Conservation (phyloP, 352 stramenopile genomes). For the Aphanomyces cochlioides region DNA sequence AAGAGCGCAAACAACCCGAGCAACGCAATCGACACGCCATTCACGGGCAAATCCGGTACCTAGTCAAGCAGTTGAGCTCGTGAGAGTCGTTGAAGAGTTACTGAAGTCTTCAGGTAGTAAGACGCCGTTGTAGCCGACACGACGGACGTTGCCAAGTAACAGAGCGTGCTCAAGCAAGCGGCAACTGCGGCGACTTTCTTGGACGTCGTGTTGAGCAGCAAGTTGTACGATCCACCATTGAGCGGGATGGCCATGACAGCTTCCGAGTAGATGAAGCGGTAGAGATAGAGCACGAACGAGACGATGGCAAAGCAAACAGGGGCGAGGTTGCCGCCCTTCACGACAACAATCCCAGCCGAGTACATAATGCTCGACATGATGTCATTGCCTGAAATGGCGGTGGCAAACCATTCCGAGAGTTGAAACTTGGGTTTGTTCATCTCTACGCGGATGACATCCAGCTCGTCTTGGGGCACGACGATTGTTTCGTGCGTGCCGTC, state of each 20-base stretch:
- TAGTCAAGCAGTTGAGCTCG: neutral
- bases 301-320: constrained; percentile 80
- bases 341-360: constrained; percentile 57
- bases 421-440: constrained; percentile 31
- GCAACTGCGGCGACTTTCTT: constrained; percentile 86
- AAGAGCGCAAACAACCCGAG: constrained; percentile 81
- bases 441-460: constrained; percentile 30
- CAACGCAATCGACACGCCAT: constrained; percentile 45
- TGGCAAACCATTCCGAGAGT: constrained; percentile 79
- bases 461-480: constrained; percentile 29
- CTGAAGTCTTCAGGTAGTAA: constrained; percentile 53
- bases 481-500: neutral
- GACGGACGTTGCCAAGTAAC: constrained; percentile 86
- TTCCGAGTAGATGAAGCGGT: constrained; percentile 88
- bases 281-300: constrained; percentile 59
- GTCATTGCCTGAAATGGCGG: constrained; percentile 89
- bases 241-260: constrained; percentile 86
- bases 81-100: constrained; percentile 18
- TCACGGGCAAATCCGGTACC: constrained; percentile 37
- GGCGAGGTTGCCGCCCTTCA: constrained; percentile 75
- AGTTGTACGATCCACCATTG: constrained; percentile 90
- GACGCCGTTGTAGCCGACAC: constrained; percentile 59
- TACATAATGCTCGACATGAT: constrained; percentile 88
- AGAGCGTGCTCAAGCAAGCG: constrained; percentile 86
- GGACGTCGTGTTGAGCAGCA: constrained; percentile 90